Evolutionary conservation across 192 early-diverging fungal genomes (phyloP).

Genomic region (Umbelopsis isabellina): DNA sequence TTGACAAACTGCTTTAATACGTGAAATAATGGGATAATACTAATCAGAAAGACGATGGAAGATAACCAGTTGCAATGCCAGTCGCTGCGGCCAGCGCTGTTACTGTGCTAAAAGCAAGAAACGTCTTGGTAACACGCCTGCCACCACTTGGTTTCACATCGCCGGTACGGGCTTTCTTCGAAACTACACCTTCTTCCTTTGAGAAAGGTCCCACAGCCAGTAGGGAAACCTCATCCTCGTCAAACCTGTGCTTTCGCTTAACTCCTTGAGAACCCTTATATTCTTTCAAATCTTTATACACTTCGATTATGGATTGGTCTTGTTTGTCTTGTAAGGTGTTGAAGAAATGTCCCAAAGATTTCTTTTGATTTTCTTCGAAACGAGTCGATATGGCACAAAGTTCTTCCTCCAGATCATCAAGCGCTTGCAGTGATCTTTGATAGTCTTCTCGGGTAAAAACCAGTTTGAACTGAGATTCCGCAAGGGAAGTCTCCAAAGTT

Average conservation of each 20-base stretch:
- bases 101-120: neutral
- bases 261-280: neutral
- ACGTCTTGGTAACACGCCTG: neutral
- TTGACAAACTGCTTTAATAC: neutral
- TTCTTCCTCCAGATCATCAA: constrained; percentile 28
- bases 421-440: constrained; percentile 29
- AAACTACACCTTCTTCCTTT: neutral
- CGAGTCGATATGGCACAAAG: constrained; percentile 12
- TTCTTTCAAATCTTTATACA: constrained; percentile 20
- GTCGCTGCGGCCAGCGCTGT: constrained; percentile 9
- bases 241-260: neutral
- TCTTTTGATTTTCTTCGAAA: constrained; percentile 28
- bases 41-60: constrained; percentile 7
- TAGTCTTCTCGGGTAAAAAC: constrained; percentile 24
- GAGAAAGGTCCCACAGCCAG: neutral
- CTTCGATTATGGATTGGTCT: constrained; percentile 6
- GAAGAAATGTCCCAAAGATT: constrained; percentile 4
- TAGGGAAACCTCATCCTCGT: neutral
- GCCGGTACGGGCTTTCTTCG: neutral
- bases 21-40: neutral
- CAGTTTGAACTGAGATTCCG: constrained; percentile 8
- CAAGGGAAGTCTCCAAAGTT: constrained; percentile 7
- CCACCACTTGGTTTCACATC: neutral
- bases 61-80: constrained; percentile 5
- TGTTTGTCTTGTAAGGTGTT: neutral